Evolutionary conservation across 2,329 filamentous ascomycete species (phyloP).

Genomic region (Pseudogymnoascus sp.): DNA sequence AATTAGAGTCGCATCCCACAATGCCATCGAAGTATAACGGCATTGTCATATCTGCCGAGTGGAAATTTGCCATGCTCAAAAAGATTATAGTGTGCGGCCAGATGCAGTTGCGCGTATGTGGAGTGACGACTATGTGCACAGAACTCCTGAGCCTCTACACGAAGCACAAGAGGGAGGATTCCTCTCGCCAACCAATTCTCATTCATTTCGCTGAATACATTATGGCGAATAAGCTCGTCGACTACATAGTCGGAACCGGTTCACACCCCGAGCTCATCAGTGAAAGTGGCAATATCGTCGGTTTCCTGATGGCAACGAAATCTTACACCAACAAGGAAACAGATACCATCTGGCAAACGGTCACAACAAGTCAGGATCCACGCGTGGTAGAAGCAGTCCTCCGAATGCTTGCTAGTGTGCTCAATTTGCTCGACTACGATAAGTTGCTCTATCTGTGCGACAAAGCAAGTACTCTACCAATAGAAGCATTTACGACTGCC

Average conservation of each 20-base stretch:
- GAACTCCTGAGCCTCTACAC: conserved; percentile 63
- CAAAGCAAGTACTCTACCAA: conserved; percentile 58
- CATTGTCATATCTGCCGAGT: conserved; percentile 50
- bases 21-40: conserved; percentile 33
- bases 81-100: conserved; percentile 73
- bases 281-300: conserved; percentile 74
- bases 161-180: conserved; percentile 33
- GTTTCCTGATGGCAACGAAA: conserved; percentile 73
- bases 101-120: conserved; percentile 81
- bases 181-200: conserved; percentile 44
- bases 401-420: conserved; percentile 47
- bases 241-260: conserved; percentile 82
- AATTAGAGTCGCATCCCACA: conserved; percentile 25
- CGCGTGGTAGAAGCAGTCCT: conserved; percentile 75
- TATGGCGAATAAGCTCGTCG: conserved; percentile 60
- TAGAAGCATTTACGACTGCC: conserved; percentile 51
- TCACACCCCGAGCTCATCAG: conserved; percentile 86
- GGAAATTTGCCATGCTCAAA: conserved; percentile 61
- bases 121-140: conserved; percentile 63
- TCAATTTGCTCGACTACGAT: conserved; percentile 39
- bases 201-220: conserved; percentile 63
- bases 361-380: conserved; percentile 73
- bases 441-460: conserved; percentile 57
- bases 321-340: conserved; percentile 65
- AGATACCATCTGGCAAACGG: conserved; percentile 75